Conservation (phyloP, 306 rosid genomes). For the Albizia julibrissin region DNA sequence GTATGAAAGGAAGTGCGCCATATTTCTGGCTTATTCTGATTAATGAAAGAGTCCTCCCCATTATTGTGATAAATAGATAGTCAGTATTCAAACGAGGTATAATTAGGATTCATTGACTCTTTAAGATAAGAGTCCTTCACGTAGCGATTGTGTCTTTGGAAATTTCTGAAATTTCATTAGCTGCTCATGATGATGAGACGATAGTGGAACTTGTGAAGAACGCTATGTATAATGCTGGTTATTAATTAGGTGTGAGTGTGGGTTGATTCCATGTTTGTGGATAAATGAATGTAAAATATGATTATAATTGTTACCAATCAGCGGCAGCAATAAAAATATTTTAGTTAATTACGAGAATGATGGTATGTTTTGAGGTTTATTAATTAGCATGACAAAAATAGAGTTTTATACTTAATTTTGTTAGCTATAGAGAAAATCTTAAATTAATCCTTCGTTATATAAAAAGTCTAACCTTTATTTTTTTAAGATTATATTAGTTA, state of each 20-base stretch:
- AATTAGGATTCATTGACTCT: not conserved
- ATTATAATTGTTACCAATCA: not conserved
- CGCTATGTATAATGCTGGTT: not conserved
- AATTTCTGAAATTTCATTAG: slow-evolving; percentile 10
- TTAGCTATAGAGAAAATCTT: not conserved
- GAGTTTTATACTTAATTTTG: not conserved
- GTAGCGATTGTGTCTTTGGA: slow-evolving; percentile 28
- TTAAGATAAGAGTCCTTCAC: not conserved
- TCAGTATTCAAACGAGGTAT: not conserved
- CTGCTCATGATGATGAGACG: not conserved
- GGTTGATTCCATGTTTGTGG: not conserved
- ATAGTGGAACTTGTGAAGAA: slow-evolving; percentile 36
- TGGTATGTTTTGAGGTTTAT: not conserved
- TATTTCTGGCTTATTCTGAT: slow-evolving; percentile 12
- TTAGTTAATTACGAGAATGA: not conserved
- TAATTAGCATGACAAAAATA: not conserved
- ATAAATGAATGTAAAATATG: not conserved
- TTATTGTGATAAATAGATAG: not conserved
- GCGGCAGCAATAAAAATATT: not conserved
- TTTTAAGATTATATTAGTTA: not conserved
- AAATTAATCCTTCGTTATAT: not conserved
- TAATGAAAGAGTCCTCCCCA: not conserved
- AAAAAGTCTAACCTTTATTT: not conserved
- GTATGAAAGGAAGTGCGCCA: not conserved
- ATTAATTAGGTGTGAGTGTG: slow-evolving; percentile 23